Evolutionary conservation across 306 rosid species (phyloP), one percentile per base, ranked within the genome.

Genomic region (Clitoria ternatea): DNA sequence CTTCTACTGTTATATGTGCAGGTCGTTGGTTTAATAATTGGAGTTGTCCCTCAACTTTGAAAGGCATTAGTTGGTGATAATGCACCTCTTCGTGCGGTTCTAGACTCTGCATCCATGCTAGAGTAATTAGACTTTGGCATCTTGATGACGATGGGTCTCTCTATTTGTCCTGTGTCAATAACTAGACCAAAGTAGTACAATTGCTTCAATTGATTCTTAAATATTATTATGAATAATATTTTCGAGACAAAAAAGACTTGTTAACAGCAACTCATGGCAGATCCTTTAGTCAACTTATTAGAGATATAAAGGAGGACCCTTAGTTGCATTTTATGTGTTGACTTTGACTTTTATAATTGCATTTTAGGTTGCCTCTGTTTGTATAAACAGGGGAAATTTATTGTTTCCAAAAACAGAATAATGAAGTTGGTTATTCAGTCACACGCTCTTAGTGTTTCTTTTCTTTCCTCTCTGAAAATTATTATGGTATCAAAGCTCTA

Each of bases 21-120:
- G 69, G 79, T 81, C 48, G 10, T 42, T 48, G 72, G 72, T 54
- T 57, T 73, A 32, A 15, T 61, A 24, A 19, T 79, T 20, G 79
- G 66, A 19, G 4, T 8, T 26, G 72, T 52, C 37, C 50, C 76
- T 59, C 48, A 26, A 42, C 17, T 67, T 33, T 62, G 55, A 12
- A 74, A 5, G 53, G 5, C 6, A 29, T 7, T 79, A 5, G 3
- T 79, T 15, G 83, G 76, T n/a, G 59, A n/a, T n/a, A n/a, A n/a
- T n/a, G n/a, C n/a, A n/a, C n/a, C 30, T 27, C 30, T 27, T 27
- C 4, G 30, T 27, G 30, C 4, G 30, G 2, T 27, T 27, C 30
- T 2, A 27, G 30, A 27, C 30, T 27, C 83, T 53, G 39, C 13
- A 14, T 39, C 53, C 22, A 18, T 68, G 50, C 14, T 60, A 4